Evolutionary conservation across 2,329 filamentous ascomycete genomes (phyloP).

Genomic region (Verticillium tricorpus): DNA sequence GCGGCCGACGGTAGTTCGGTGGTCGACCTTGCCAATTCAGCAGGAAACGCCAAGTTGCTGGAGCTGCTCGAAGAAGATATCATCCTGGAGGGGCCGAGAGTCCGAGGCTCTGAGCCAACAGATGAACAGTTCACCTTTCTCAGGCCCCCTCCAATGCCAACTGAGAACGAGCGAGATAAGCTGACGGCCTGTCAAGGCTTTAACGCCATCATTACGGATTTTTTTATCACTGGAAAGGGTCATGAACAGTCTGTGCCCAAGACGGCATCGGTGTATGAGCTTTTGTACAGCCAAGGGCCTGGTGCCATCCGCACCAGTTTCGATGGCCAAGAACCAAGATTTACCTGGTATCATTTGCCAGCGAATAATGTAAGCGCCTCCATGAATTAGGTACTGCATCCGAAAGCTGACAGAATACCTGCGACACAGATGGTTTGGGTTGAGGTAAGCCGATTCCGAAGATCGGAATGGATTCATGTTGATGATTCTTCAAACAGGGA

Average conservation of each 20-base stretch:
- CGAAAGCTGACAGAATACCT: neutral
- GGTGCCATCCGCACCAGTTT: slow-evolving; percentile 1
- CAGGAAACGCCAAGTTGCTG: slow-evolving; percentile 2
- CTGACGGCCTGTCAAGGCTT: slow-evolving; percentile 7
- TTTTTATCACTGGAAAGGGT: slow-evolving; percentile 1
- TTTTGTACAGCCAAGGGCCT: slow-evolving; percentile 7
- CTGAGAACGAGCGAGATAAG: slow-evolving; percentile 2
- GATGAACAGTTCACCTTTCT: neutral
- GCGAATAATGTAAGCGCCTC: slow-evolving; percentile 7
- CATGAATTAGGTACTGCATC: neutral
- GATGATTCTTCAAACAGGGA: neutral
- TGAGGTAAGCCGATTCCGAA: neutral
- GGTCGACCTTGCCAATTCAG: slow-evolving; percentile 1
- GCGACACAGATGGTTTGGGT: slow-evolving; percentile 4
- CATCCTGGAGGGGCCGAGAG: slow-evolving; percentile 2
- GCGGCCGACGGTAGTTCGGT: neutral
- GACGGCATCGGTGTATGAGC: slow-evolving; percentile 4
- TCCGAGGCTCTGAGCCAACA: neutral
- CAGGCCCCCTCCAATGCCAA: slow-evolving; percentile 2
- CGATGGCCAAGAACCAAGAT: slow-evolving; percentile 1
- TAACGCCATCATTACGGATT: slow-evolving; percentile 6
- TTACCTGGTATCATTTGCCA: slow-evolving; percentile 11
- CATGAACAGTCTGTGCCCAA: slow-evolving; percentile 4
- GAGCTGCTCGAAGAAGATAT: slow-evolving; percentile 4
- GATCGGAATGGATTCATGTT: neutral